Conservation (phyloP, 495 filamentous ascomycete species). For the Aspergillus biplanus region DNA sequence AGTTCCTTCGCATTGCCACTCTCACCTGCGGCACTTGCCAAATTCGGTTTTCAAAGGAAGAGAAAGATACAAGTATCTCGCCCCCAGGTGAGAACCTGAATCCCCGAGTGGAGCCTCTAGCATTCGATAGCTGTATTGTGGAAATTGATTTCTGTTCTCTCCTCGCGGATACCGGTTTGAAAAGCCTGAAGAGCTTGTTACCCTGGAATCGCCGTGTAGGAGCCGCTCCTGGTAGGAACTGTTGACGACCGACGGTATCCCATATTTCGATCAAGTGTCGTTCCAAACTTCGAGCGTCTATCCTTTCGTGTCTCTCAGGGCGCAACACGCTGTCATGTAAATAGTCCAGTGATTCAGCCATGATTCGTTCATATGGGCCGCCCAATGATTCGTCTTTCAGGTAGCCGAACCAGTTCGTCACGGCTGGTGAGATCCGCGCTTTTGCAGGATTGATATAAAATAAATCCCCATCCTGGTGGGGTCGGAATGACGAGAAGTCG, state of each 20-base stretch:
- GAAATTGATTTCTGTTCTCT: background rate
- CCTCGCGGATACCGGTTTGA: background rate
- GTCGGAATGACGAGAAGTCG: constrained; percentile 10
- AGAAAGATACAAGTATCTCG: constrained; percentile 19
- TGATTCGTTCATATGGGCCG: constrained; percentile 1
- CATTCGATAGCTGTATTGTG: background rate
- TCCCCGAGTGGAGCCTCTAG: background rate
- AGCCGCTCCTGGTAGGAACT: background rate
- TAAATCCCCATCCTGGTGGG: constrained; percentile 13
- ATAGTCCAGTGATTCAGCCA: constrained; percentile 21
- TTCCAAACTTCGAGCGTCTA: constrained; percentile 16
- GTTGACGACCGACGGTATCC: background rate
- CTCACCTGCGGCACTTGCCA: constrained; percentile 14
- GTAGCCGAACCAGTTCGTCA: constrained; percentile 21
- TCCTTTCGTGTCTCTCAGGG: constrained; percentile 8
- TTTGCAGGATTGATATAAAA: constrained; percentile 21
- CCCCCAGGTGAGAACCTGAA: constrained; percentile 20
- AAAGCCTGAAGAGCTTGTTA: no score
- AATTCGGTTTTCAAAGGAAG: constrained; percentile 9
- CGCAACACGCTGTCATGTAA: constrained; percentile 16
- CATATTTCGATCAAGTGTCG: constrained; percentile 10
- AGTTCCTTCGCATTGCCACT: background rate
- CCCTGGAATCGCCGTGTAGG: background rate
- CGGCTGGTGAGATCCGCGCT: constrained; percentile 14
- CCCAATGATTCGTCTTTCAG: constrained; percentile 1